Base-by-base conservation (phyloP, 257 asterid genomes). In the Thymus mandschuricus region DNA sequence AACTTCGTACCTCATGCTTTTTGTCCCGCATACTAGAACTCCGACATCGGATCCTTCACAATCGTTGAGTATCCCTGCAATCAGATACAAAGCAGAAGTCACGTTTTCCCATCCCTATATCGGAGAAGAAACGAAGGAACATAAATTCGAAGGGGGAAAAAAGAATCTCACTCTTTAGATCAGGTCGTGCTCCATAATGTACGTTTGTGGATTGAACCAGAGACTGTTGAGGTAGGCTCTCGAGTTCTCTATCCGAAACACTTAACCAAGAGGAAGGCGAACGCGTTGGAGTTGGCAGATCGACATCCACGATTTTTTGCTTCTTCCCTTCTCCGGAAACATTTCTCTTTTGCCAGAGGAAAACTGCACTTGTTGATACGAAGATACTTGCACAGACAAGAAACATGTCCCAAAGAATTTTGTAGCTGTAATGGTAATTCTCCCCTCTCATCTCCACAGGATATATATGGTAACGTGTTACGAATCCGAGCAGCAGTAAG, bases 151-250 rank as follows among this genome's bases (percentile, higher is more conserved):
- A 3, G 8, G 8, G 57, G 28, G 28, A 40, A 9, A 0, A 27
- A 30, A 6, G 8, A 4, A 41, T 12, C 89, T 76, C 81, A 86
- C 92, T 81, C 79, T 80, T 84, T 6, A 86, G 65, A 73, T 86
- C 88, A 66, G 92, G 89, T 62, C 92, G 81, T 15, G 76, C 68
- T 6, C 90, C 93, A 45, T 74, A 86, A 68, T 86, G 90, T 74
- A 85, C 79, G 1, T 78, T 81, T 15, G 90, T 88, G 52, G 78
- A 83, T 76, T 81, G 85, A 54, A 64, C 87, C 28, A 88, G 79
- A 57, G 92, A 79, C 49, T 86, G 90, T 30, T 76, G 75, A 10
- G 90, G 90, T 34, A 86, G 80, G 76, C 83, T 83, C 80, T 88
- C 92, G 4, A 86, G 76, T 62, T 88, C 90, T 60, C 78, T 76